A percentile compares a stretch with the other conserved stretches of the same genome.
Conservation (phyloP, 1,284 basidiomycete species). For the Taiwanofungus camphoratus region DNA sequence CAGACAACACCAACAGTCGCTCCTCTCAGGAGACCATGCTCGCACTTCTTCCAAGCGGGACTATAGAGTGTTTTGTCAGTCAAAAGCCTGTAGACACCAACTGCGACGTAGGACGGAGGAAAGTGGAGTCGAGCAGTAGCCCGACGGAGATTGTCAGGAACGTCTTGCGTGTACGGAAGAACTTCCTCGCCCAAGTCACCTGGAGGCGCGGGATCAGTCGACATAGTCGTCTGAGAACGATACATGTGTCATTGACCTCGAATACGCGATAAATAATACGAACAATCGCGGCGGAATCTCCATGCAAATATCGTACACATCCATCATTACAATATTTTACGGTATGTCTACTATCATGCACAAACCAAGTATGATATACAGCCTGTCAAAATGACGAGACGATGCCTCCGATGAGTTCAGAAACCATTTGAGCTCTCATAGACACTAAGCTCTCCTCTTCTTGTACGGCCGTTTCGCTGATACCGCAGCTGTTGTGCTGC, state of each 20-base stretch:
- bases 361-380: conserved; percentile 1
- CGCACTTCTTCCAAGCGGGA: conserved; percentile 74
- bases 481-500: conserved; percentile 31
- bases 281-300: too few relatives aligned
- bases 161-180: conserved; percentile 22
- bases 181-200: conserved; percentile 16
- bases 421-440: not conserved
- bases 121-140: conserved; percentile 58
- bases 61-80: conserved; percentile 58
- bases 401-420: not conserved
- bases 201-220: conserved; percentile 7
- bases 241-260: not conserved
- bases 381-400: too few relatives aligned
- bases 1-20: conserved; percentile 56
- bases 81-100: conserved; percentile 68
- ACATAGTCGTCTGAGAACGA: conserved; percentile 1
- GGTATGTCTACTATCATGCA: too few relatives aligned
- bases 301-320: too few relatives aligned
- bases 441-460: conserved; percentile 25
- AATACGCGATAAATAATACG: not conserved
- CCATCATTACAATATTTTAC: too few relatives aligned
- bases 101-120: conserved; percentile 68
- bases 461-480: conserved; percentile 38
- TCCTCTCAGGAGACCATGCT: conserved; percentile 60
- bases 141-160: conserved; percentile 42